Base-by-base conservation (phyloP, 2,329 filamentous ascomycete species). In the Cercospora citrullina region DNA sequence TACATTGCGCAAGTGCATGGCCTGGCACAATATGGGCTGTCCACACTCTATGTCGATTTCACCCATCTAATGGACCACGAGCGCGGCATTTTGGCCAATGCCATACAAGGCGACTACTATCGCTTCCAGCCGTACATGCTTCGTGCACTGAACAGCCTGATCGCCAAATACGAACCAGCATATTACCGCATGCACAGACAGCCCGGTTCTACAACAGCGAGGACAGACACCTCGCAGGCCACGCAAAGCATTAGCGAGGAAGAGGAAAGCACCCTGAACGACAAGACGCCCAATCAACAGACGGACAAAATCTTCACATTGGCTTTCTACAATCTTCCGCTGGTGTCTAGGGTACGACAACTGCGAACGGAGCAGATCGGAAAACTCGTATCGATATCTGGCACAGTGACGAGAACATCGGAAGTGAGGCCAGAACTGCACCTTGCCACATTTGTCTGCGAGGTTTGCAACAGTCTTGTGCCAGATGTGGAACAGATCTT, bases 401-500 rank as follows among this genome's bases (percentile, higher is more conserved):
- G 95, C 59, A 99, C 95, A 0, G 94, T 97, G 30, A 99, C 95
- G 1, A 88, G 95, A 78, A 99, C 95, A 5, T 99, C 95, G 9
- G 95, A 99, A 84, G 95, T 99, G 26, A 89, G 95, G 36, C 95
- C 95, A 0, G 95, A 99, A 80, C 82, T 99, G 69, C 96, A 93
- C 2, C 84, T 96, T 23, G 95, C 92, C 5, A 97, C 95, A 0
- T 99, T 99, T 76, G 88, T 90, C 65, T 99, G 95, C 80, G 92
- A 97, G 79, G 88, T 86, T 59, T 99, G 95, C 82, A 91, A 92
- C 72, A 90, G 89, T 3, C 89, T 94, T 1, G 88, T 97, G 5
- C 90, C 92, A 42, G 96, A 97, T 77, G 90, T 99, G 30, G 95
- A 99, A 80, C 95, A 99, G 82, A 97, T 93, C 0, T 99, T 99